Evolutionary conservation across 2,329 filamentous ascomycete species (phyloP).

Genomic region (Cladobotryum protrusum): DNA sequence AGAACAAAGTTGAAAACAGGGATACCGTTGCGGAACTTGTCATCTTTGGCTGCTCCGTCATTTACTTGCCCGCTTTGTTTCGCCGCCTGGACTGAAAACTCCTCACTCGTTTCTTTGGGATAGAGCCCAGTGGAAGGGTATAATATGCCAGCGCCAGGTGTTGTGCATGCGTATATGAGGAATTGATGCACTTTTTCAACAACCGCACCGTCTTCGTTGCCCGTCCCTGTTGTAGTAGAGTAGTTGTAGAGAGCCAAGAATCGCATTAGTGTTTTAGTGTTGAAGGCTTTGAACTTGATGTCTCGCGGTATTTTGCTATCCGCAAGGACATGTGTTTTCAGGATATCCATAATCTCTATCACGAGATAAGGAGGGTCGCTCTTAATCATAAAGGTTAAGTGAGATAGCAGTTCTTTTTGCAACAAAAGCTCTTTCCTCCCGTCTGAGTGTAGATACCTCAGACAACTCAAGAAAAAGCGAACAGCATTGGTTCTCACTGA

Average conservation of each 20-base stretch:
- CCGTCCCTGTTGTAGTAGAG: slow-evolving; percentile 37
- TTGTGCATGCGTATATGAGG: slow-evolving; percentile 68
- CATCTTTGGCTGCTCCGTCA: slow-evolving; percentile 64
- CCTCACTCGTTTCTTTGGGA: slow-evolving; percentile 59
- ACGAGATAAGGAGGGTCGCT: slow-evolving; percentile 73
- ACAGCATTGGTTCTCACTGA: slow-evolving; percentile 80
- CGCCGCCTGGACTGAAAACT: slow-evolving; percentile 18
- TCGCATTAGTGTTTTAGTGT: slow-evolving; percentile 63
- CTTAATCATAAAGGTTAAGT: slow-evolving; percentile 71
- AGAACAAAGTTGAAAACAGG: slow-evolving; percentile 75
- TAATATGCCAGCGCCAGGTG: slow-evolving; percentile 64
- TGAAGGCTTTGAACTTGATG: slow-evolving; percentile 70
- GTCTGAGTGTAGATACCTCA: slow-evolving; percentile 70
- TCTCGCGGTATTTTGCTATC: slow-evolving; percentile 68
- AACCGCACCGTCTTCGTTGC: slow-evolving; percentile 45
- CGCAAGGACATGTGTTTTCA: slow-evolving; percentile 66
- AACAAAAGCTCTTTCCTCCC: slow-evolving; percentile 76
- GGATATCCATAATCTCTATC: slow-evolving; percentile 63
- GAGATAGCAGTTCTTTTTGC: slow-evolving; percentile 74
- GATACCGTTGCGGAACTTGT: slow-evolving; percentile 58
- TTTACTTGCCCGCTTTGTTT: slow-evolving; percentile 26
- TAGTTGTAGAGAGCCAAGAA: slow-evolving; percentile 67
- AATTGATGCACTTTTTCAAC: slow-evolving; percentile 69
- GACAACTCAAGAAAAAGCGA: slow-evolving; percentile 69
- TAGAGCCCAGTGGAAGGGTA: slow-evolving; percentile 79